A percentile compares a stretch with the other conserved stretches of the same genome.
phyloP scores from a whole-genome alignment of 441 rosid genomes.

The Pelargonium cotyledonis region DNA sequence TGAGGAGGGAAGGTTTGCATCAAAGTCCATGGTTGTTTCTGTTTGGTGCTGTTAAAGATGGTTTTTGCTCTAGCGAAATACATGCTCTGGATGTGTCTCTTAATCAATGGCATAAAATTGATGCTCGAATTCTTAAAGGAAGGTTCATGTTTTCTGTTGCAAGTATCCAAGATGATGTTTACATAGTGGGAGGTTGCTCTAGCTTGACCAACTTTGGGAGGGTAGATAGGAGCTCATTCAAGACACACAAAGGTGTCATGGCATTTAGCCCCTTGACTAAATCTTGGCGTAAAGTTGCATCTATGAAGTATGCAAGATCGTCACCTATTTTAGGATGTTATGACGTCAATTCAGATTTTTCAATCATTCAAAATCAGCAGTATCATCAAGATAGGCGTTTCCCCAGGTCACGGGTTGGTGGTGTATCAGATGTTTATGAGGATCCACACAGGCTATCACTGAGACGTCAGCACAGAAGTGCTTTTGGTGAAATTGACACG shows the following conservation, averaged over 20 bases:
- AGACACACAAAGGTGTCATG: constrained; percentile 72
- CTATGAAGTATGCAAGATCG: constrained; percentile 87
- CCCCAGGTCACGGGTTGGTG: constrained; percentile 53
- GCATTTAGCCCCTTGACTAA: constrained; percentile 72
- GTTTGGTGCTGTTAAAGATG: constrained; percentile 72
- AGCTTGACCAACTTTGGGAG: constrained; percentile 56
- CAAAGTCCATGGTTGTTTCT: constrained; percentile 88
- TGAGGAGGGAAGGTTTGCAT: constrained; percentile 59
- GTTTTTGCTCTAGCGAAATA: constrained; percentile 73
- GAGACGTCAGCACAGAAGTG: constrained; percentile 54
- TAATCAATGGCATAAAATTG: constrained; percentile 71
- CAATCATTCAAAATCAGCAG: constrained; percentile 43
- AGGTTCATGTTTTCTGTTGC: constrained; percentile 83
- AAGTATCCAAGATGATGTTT: constrained; percentile 63
- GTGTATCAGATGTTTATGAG: constrained; percentile 80
- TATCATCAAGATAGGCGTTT: constrained; percentile 66
- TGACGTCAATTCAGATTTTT: constrained; percentile 63
- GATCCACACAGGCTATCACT: constrained; percentile 88
- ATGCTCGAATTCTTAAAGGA: constrained; percentile 64
- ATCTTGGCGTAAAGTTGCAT: constrained; percentile 73
- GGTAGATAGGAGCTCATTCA: constrained; percentile 73
- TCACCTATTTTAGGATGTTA: constrained; percentile 68
- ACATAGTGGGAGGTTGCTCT: constrained; percentile 82
- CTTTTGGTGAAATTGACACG: constrained; percentile 45
- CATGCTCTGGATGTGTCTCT: constrained; percentile 71